A percentile compares a stretch with the other conserved stretches of the same genome.
phyloP scores from a whole-genome alignment of 495 filamentous ascomycete genomes.

The Penicillium robsamsonii region DNA sequence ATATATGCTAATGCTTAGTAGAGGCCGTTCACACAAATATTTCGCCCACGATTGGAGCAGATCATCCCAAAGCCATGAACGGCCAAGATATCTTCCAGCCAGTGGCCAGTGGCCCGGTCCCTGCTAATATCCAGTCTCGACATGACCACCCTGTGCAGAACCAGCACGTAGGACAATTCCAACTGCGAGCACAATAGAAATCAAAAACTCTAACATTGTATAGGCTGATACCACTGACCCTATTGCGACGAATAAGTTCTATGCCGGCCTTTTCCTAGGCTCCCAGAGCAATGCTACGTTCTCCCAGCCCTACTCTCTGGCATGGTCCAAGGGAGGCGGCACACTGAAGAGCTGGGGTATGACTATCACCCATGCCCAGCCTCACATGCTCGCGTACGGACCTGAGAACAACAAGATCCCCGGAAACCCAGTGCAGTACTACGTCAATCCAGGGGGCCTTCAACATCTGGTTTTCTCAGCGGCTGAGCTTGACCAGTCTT shows the following conservation, averaged over 20 bases:
- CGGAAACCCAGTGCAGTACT: slow-evolving; percentile 64
- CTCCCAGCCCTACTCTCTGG: slow-evolving; percentile 81
- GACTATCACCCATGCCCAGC: slow-evolving; percentile 68
- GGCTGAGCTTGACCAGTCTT: slow-evolving; percentile 59
- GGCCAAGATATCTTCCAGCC: slow-evolving; percentile 54
- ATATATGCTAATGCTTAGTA: slow-evolving; percentile 8
- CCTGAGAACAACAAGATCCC: slow-evolving; percentile 45
- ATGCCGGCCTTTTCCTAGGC: slow-evolving; percentile 82
- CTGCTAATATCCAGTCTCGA: slow-evolving; percentile 49
- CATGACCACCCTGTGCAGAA: slow-evolving; percentile 53
- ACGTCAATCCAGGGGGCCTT: slow-evolving; percentile 78
- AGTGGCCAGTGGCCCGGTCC: slow-evolving; percentile 58
- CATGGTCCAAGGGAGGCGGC: slow-evolving; percentile 72
- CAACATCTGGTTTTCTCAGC: slow-evolving; percentile 80
- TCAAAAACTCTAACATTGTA: slow-evolving; percentile 14
- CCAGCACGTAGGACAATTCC: slow-evolving; percentile 37
- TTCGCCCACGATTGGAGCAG: background rate
- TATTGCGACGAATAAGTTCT: slow-evolving; percentile 87
- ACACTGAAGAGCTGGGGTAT: slow-evolving; percentile 71
- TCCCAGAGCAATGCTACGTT: slow-evolving; percentile 67
- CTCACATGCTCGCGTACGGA: slow-evolving; percentile 62
- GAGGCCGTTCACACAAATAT: slow-evolving; percentile 3
- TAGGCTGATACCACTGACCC: slow-evolving; percentile 48
- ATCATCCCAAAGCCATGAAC: slow-evolving; percentile 23
- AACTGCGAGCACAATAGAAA: slow-evolving; percentile 7